phyloP scores from a whole-genome alignment of 805 yeast genomes.

The Lachancea waltii region DNA sequence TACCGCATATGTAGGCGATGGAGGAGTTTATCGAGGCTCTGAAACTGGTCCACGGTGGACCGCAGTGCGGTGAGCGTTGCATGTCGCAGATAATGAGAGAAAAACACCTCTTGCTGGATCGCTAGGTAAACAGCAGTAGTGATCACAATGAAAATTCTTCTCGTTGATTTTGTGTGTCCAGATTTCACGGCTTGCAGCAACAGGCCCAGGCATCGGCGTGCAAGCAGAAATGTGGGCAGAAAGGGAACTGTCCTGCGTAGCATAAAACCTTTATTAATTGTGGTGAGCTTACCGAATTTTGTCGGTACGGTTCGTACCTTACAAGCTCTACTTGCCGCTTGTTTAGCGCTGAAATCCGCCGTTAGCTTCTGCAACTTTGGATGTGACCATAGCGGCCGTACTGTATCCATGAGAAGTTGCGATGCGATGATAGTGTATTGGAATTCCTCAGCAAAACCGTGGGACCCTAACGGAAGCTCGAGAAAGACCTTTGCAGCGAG shows the following conservation, averaged over 20 bases:
- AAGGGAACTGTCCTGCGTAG: conserved; percentile 9
- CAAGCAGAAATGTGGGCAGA: conserved; percentile 7
- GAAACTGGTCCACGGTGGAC: conserved; percentile 13
- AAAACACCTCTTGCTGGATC: conserved; percentile 21
- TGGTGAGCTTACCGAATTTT: conserved; percentile 19
- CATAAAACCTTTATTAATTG: conserved; percentile 4
- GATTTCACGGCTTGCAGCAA: background rate
- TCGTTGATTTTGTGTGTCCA: background rate
- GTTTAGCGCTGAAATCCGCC: conserved; percentile 15
- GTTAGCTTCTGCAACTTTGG: conserved; percentile 18
- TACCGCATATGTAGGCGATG: conserved; percentile 25
- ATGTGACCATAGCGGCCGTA: conserved; percentile 22
- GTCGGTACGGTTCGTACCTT: conserved; percentile 12
- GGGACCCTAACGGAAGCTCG: conserved; percentile 10
- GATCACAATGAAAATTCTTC: conserved; percentile 9
- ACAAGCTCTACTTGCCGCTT: conserved; percentile 12
- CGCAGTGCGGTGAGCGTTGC: conserved; percentile 16
- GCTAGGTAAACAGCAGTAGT: conserved; percentile 18
- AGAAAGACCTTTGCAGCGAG: conserved; percentile 11
- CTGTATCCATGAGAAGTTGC: conserved; percentile 39
- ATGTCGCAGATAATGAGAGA: conserved; percentile 17
- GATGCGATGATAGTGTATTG: conserved; percentile 45
- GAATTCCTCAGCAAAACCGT: conserved; percentile 43
- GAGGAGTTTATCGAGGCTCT: conserved; percentile 21
- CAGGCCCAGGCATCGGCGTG: conserved; percentile 1